Percentiles rank a stretch among this genome's conserved stretches.
Conservation (phyloP, 2,329 filamentous ascomycete species). For the Acarospora socialis region DNA sequence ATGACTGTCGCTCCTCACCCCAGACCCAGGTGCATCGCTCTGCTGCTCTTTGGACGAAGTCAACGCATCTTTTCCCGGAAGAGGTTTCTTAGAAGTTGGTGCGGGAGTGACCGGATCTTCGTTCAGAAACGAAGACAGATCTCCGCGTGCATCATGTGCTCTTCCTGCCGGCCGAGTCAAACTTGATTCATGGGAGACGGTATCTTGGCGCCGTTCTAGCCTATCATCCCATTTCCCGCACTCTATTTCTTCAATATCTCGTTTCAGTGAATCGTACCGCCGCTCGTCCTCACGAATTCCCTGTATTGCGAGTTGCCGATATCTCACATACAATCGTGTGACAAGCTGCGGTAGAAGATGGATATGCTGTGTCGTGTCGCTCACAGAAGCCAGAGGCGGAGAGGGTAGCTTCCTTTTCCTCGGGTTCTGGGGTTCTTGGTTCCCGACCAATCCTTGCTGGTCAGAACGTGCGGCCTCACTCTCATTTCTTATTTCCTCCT, state of each 20-base stretch:
- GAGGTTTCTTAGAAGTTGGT: too few relatives aligned
- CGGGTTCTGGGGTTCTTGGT: constrained; percentile 33
- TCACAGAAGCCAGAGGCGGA: constrained; percentile 48
- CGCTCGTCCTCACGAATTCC: constrained; percentile 64
- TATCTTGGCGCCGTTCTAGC: constrained; percentile 6
- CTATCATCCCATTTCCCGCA: constrained; percentile 9
- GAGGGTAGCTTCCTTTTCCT: constrained; percentile 63
- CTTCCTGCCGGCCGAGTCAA: too few relatives aligned
- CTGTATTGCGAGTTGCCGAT: constrained; percentile 53
- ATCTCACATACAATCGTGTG: constrained; percentile 59
- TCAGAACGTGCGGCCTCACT: constrained; percentile 18
- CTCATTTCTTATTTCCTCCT: constrained; percentile 44
- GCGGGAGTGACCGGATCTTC: too few relatives aligned
- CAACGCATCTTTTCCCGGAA: too few relatives aligned
- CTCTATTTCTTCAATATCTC: constrained; percentile 41
- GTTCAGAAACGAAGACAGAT: too few relatives aligned
- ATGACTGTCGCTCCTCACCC: too few relatives aligned
- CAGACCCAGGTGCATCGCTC: too few relatives aligned
- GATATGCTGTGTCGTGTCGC: constrained; percentile 51
- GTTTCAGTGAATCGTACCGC: constrained; percentile 46
- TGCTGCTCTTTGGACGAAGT: too few relatives aligned
- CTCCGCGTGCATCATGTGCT: too few relatives aligned
- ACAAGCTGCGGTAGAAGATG: constrained; percentile 58
- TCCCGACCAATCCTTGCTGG: constrained; percentile 23
- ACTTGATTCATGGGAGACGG: too few relatives aligned